Conservation (phyloP, 129 eudicot genomes). For the Helichrysum umbraculigerum region DNA sequence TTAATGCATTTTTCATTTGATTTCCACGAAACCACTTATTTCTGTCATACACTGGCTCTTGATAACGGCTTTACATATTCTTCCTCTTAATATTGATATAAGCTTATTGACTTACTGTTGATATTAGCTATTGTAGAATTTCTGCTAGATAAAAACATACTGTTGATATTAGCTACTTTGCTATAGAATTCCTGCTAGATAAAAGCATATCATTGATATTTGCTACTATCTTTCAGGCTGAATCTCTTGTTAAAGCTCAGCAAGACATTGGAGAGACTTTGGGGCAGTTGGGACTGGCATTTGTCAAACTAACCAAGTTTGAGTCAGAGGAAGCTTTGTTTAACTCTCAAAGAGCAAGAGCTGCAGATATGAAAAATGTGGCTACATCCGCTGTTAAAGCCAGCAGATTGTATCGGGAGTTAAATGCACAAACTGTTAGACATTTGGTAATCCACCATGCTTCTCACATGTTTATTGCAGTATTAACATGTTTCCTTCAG, state of each 20-base stretch:
- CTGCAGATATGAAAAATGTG: conserved; percentile 84
- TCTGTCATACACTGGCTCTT: too few relatives aligned
- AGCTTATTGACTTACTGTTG: not conserved
- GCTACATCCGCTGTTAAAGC: conserved; percentile 96
- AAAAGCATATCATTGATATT: not conserved
- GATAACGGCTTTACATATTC: too few relatives aligned
- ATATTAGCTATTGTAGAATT: not conserved
- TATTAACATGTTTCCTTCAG: not conserved
- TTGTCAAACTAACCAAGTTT: conserved; percentile 83
- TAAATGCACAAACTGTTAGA: conserved; percentile 83
- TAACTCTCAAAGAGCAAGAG: conserved; percentile 72
- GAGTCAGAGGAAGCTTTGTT: conserved; percentile 72
- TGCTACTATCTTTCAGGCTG: conserved; percentile 60
- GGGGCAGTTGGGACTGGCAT: conserved; percentile 86
- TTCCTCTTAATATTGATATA: too few relatives aligned
- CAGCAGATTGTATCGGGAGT: conserved; percentile 82
- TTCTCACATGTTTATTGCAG: not conserved
- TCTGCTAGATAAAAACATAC: not conserved
- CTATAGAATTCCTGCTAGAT: not conserved
- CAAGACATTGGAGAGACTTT: conserved; percentile 92
- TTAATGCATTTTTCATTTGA: too few relatives aligned
- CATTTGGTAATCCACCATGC: conserved; percentile 59
- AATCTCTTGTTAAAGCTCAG: conserved; percentile 89
- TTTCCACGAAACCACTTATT: too few relatives aligned
- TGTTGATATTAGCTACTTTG: not conserved